These are phyloP conservation scores for Leccinum boreale DNA, from an alignment of 768 basidiomycete genomes.

Conservation along the genomic window DNA sequence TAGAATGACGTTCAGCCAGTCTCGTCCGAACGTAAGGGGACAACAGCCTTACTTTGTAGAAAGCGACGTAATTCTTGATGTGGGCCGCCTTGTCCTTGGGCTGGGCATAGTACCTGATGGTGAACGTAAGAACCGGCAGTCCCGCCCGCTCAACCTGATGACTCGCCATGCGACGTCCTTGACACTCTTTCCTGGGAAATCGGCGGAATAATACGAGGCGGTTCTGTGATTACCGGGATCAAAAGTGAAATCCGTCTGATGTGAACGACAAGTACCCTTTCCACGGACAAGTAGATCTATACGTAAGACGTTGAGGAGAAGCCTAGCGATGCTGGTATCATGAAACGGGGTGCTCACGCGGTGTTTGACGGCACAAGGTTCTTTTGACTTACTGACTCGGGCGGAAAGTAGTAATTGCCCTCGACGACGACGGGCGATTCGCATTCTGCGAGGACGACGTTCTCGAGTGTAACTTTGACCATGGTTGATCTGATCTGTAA, in stretches of 20 bases:
- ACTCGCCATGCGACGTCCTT: conserved; percentile 67
- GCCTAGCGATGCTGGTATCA: neutral
- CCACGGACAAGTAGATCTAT: conserved; percentile 60
- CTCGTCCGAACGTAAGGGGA: neutral
- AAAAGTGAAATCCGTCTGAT: neutral
- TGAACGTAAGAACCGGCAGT: neutral
- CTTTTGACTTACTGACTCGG: conserved; percentile 43
- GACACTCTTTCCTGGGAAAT: conserved; percentile 44
- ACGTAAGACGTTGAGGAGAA: neutral
- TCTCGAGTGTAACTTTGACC: conserved; percentile 53
- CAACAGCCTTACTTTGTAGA: conserved; percentile 59
- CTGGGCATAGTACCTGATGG: conserved; percentile 62
- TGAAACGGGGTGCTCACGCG: conserved; percentile 34
- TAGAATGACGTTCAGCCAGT: neutral
- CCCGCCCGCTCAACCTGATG: neutral
- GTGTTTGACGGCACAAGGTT: conserved; percentile 52
- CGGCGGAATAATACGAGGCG: conserved; percentile 64
- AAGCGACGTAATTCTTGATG: conserved; percentile 69
- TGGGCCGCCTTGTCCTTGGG: conserved; percentile 53
- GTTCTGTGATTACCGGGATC: conserved; percentile 34
- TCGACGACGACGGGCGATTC: conserved; percentile 56
- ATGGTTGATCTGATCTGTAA: conserved; percentile 13
- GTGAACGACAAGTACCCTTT: conserved; percentile 50
- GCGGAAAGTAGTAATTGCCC: conserved; percentile 74
- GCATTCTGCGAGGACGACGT: conserved; percentile 55